These are phyloP conservation scores for Claviceps pusilla DNA, from an alignment of 2,329 filamentous ascomycete species.

Conservation along the genomic window DNA sequence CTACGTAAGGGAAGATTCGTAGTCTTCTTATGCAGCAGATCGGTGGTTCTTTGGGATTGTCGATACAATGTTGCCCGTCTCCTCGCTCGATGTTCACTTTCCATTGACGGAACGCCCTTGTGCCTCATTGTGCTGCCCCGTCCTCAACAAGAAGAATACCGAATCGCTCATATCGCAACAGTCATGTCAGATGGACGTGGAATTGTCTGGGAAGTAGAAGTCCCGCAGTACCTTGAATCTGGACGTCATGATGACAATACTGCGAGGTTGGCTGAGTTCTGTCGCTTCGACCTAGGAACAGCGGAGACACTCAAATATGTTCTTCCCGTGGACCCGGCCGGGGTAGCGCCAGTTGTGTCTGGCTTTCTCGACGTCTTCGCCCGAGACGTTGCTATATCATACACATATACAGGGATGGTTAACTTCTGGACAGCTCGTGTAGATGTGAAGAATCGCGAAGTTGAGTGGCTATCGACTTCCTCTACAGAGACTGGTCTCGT, in stretches of 20 bases:
- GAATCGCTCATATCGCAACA: conserved; percentile 59
- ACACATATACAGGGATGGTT: conserved; percentile 58
- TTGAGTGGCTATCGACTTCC: conserved; percentile 74
- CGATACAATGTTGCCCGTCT: conserved; percentile 41
- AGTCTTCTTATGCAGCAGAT: conserved; percentile 59
- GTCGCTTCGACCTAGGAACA: conserved; percentile 50
- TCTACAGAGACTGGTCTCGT: conserved; percentile 63
- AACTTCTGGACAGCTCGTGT: conserved; percentile 77
- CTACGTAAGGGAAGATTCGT: conserved; percentile 65
- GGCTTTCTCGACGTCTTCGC: conserved; percentile 78
- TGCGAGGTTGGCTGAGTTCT: conserved; percentile 46
- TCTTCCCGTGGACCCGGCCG: conserved; percentile 75
- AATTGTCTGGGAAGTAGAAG: conserved; percentile 62
- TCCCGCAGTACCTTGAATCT: conserved; percentile 34
- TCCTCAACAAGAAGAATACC: conserved; percentile 38
- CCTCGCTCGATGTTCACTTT: conserved; percentile 36
- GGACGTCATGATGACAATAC: conserved; percentile 10
- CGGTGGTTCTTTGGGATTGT: conserved; percentile 68
- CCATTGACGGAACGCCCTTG: conserved; percentile 53
- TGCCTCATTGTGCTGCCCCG: conserved; percentile 64
- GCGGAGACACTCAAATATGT: conserved; percentile 48
- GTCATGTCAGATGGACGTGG: conserved; percentile 66
- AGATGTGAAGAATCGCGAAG: conserved; percentile 38
- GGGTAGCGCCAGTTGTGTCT: conserved; percentile 52
- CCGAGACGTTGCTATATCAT: conserved; percentile 73